A percentile compares a stretch with the other conserved stretches of the same genome.
Conservation (phyloP, 2,329 filamentous ascomycete species). For the Chrysosporium keratinophilum region DNA sequence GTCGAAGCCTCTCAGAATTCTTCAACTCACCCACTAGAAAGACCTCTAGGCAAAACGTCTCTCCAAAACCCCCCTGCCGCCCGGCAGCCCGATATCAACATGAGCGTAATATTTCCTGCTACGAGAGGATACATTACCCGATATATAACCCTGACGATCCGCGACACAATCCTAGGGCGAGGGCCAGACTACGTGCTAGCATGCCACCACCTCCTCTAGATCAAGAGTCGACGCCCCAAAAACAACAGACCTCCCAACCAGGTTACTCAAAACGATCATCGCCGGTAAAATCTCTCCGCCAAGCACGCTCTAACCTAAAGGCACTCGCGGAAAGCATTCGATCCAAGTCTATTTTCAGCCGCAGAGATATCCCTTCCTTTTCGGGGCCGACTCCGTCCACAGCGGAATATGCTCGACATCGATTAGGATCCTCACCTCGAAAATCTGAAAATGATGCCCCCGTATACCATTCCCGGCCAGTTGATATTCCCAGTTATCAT, state of each 20-base stretch:
- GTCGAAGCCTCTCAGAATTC: conserved; percentile 6
- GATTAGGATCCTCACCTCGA: neutral
- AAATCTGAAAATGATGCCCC: neutral
- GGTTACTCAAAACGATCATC: conserved; percentile 16
- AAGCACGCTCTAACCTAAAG: conserved; percentile 25
- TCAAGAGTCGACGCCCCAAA: conserved; percentile 1
- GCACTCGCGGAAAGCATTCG: conserved; percentile 24
- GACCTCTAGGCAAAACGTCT: neutral
- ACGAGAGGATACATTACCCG: conserved; percentile 29
- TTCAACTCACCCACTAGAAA: neutral
- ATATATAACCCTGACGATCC: conserved; percentile 29
- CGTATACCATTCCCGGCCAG: neutral
- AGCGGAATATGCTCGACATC: neutral
- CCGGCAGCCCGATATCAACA: neutral
- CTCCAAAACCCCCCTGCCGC: neutral
- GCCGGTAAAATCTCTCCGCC: conserved; percentile 23
- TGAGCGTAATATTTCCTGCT: conserved; percentile 17
- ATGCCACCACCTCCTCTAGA: conserved; percentile 10
- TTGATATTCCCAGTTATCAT: neutral
- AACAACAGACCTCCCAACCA: neutral
- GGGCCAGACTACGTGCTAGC: conserved; percentile 12
- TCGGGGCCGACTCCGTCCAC: neutral
- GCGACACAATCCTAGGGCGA: conserved; percentile 25
- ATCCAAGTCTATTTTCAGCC: conserved; percentile 5
- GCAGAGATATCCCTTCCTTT: conserved; percentile 10